Evolutionary conservation across 768 basidiomycete species (phyloP), one percentile per base, ranked within the genome.

Genomic region (Lactifluus volemus): DNA sequence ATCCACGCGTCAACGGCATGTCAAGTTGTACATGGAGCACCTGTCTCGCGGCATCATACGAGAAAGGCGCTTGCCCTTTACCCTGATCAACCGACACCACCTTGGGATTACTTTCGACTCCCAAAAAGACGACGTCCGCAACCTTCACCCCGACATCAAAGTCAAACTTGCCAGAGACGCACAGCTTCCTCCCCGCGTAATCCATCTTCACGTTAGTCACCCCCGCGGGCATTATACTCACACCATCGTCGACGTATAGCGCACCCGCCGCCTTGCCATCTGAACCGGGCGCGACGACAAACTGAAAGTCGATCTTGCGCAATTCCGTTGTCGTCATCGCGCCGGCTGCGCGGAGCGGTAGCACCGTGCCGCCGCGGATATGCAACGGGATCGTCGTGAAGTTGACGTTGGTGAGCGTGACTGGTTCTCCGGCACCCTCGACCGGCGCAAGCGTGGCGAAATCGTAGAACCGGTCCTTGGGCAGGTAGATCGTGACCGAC

Each of bases 201-300:
- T 45, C 53, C 57, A 78, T 68, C 38, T 59, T 29, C 17, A 74
- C 72, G 21, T 59, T 42, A 38, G 76, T 76, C 58, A 66, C 67
- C 34, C 63, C 54, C 44, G 55, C 54, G 29, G 67, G 75, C 25
- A 63, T 63, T 55, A 76, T 65, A 7, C 81, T 83, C 48, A 80
- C 81, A 12, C 86, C 85, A 61, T 88, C 85, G 67, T 88, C 86
- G 39, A 84, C 64, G 68, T 88, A 86, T 42, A 88, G 73, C 42
- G 67, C 48, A 1, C 85, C 86, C 5, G 66, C 63, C 0, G 86
- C 86, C 0, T 65, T 70, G 14, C 83, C 84, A n/a, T 76, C 69
- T 44, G 65, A 60, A 11, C 76, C 76, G 1, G 84, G 84, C 0
- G 85, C 86, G 36, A 87, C 80, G 44, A 86, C 73, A 55, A 88